A percentile compares a stretch with the other conserved stretches of the same genome.
phyloP scores from a whole-genome alignment of 352 stramenopile species.

The Phytophthora palmivora region DNA sequence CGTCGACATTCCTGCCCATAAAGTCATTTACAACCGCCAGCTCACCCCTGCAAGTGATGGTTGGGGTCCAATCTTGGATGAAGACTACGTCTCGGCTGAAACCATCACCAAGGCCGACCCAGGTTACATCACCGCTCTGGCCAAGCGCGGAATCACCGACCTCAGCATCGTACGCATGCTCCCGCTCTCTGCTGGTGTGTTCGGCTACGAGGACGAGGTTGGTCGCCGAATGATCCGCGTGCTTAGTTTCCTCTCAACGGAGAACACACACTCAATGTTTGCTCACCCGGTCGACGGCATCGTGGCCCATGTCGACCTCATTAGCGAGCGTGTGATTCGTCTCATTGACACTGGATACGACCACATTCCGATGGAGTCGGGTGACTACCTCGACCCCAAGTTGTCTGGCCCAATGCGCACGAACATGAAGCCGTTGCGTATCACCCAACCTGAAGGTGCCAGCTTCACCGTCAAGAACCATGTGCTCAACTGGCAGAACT shows the following conservation, averaged over 20 bases:
- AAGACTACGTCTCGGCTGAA: slow-evolving; percentile 46
- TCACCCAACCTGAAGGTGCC: slow-evolving; percentile 75
- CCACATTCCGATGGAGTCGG: slow-evolving; percentile 35
- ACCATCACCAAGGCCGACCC: slow-evolving; percentile 45
- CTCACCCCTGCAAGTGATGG: slow-evolving; percentile 41
- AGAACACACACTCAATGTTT: slow-evolving; percentile 51
- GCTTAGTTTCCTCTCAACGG: slow-evolving; percentile 41
- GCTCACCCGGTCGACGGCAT: slow-evolving; percentile 48
- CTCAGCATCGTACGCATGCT: slow-evolving; percentile 37
- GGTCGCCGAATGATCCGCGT: slow-evolving; percentile 50
- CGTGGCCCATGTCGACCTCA: slow-evolving; percentile 48
- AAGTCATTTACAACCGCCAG: slow-evolving; percentile 34
- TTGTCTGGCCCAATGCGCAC: slow-evolving; percentile 43
- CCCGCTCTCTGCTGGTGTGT: slow-evolving; percentile 46
- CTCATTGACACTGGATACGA: slow-evolving; percentile 48
- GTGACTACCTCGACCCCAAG: slow-evolving; percentile 38
- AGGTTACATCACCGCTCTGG: slow-evolving; percentile 39
- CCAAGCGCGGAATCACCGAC: slow-evolving; percentile 44
- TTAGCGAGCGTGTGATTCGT: slow-evolving; percentile 35
- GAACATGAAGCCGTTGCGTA: slow-evolving; percentile 61
- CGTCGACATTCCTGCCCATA: slow-evolving; percentile 36
- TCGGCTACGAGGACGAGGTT: slow-evolving; percentile 41
- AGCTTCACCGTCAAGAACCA: slow-evolving; percentile 71
- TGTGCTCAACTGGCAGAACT: slow-evolving; percentile 81
- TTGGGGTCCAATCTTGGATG: slow-evolving; percentile 46